Conservation (phyloP, 306 rosid species). For the Styphnolobium japonicum region DNA sequence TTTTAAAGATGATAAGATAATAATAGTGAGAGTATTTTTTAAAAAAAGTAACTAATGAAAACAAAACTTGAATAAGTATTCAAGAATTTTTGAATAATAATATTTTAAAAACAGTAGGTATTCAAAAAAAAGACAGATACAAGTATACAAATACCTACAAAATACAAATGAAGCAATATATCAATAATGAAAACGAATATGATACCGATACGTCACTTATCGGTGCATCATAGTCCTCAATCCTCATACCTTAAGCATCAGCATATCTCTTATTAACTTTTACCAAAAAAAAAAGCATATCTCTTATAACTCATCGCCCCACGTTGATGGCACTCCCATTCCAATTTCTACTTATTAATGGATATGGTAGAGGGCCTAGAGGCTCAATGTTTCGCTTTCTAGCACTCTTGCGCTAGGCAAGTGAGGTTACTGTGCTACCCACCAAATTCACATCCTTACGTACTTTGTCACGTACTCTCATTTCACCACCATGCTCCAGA, state of each 20-base stretch:
- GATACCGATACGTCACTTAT: no score
- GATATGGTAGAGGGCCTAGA: not conserved
- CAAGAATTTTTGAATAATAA: no score
- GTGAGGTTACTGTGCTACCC: slow-evolving; percentile 24
- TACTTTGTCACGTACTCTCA: slow-evolving; percentile 27
- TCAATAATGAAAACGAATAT: no score
- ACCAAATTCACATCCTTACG: slow-evolving; percentile 24
- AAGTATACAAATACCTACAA: no score
- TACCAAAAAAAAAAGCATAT: no score
- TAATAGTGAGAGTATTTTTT: no score
- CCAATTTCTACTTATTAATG: slow-evolving; percentile 62
- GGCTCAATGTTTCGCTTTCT: slow-evolving; percentile 22
- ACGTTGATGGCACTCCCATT: slow-evolving; percentile 78
- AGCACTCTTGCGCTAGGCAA: slow-evolving; percentile 35
- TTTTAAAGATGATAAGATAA: no score
- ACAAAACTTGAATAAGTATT: no score
- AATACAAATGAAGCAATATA: no score
- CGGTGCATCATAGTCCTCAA: not conserved
- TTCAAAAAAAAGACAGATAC: no score
- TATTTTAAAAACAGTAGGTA: no score
- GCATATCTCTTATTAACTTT: not conserved
- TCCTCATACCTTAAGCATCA: not conserved
- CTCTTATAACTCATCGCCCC: slow-evolving; percentile 82
- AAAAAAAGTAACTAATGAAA: no score
- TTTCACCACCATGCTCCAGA: slow-evolving; percentile 19